Base-by-base conservation (phyloP, 257 asterid genomes). In the Plectranthus barbatus region DNA sequence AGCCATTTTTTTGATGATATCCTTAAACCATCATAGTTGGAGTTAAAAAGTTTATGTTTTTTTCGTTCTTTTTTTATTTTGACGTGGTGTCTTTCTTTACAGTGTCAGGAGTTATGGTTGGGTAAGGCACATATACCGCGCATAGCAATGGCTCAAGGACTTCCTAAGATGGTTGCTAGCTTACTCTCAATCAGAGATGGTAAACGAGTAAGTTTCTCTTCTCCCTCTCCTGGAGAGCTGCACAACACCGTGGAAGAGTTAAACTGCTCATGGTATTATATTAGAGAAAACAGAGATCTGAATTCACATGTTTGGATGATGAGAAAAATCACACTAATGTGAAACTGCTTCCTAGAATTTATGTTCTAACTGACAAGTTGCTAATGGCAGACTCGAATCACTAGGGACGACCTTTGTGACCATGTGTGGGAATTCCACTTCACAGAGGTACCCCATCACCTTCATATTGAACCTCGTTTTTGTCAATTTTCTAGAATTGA, bases 61-160 rank as follows among this genome's bases (percentile, higher is more conserved):
- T n/a, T n/a, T n/a, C n/a, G n/a, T n/a, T n/a, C n/a, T n/a, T n/a
- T n/a, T n/a, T n/a, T n/a, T n/a, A n/a, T 51, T 7, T 56, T 24
- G 9, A 17, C 19, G 6, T 15, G 39, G 18, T 71, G 40, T 36
- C 23, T 21, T 48, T 47, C n/a, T 71, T 72, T 72, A 12, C 73
- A 90, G 97, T 87, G 93, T 49, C 77, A 72, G 56, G 95, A 90
- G 74, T 63, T 87, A 66, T 87, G 96, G 96, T 56, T 29, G 52
- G 86, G 84, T 71, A 90, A 87, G 73, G 88, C 91, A 60, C 96
- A 90, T 75, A 63, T 90, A 67, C 96, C 97, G 42, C 93, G 87
- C 24, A 29, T 81, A 56, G 72, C 91, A 1, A 87, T 82, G 68
- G 75, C 45, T 47, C 77, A 24, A 13, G 85, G 88, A 68, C 71